A percentile compares a stretch with the other conserved stretches of the same genome.
Conservation (phyloP, 495 filamentous ascomycete species). For the Pseudevernia furfuracea region DNA sequence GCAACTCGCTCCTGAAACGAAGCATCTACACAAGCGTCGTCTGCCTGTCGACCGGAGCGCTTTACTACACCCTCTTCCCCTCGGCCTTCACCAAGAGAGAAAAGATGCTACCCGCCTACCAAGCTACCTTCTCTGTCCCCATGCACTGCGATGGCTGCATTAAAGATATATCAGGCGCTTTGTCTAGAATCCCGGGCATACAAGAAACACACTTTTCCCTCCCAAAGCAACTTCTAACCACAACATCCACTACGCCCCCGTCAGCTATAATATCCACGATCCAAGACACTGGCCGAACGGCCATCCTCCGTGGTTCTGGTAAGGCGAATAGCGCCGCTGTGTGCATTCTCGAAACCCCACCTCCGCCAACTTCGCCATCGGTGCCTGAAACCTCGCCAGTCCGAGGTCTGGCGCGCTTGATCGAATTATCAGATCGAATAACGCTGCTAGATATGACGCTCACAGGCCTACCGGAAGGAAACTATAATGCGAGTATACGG, state of each 20-base stretch:
- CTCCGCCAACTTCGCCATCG: conserved; percentile 34
- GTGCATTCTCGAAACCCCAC: conserved; percentile 91
- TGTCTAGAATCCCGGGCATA: conserved; percentile 59
- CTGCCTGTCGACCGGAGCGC: conserved; percentile 14
- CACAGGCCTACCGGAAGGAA: conserved; percentile 73
- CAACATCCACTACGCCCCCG: conserved; percentile 59
- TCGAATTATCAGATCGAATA: conserved; percentile 64
- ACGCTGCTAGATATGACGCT: conserved; percentile 85
- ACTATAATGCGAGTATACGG: conserved; percentile 74
- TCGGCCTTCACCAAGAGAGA: background rate
- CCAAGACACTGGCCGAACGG: conserved; percentile 82
- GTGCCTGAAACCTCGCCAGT: conserved; percentile 51
- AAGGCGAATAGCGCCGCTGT: conserved; percentile 82
- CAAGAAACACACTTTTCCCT: conserved; percentile 44
- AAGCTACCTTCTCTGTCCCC: conserved; percentile 76
- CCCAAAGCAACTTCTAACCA: conserved; percentile 42
- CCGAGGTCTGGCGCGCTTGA: conserved; percentile 71
- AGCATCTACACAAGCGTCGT: conserved; percentile 19
- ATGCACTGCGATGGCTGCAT: conserved; percentile 85
- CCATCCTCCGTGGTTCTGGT: conserved; percentile 86
- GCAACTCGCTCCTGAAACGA: conserved; percentile 16
- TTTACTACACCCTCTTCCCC: conserved; percentile 12
- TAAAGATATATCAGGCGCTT: conserved; percentile 67
- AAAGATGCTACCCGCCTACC: conserved; percentile 23
- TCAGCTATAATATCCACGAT: conserved; percentile 85